Evolutionary conservation across 2,329 filamentous ascomycete genomes (phyloP), one percentile per base, ranked within the genome.

Genomic region (Fusarium sp.): DNA sequence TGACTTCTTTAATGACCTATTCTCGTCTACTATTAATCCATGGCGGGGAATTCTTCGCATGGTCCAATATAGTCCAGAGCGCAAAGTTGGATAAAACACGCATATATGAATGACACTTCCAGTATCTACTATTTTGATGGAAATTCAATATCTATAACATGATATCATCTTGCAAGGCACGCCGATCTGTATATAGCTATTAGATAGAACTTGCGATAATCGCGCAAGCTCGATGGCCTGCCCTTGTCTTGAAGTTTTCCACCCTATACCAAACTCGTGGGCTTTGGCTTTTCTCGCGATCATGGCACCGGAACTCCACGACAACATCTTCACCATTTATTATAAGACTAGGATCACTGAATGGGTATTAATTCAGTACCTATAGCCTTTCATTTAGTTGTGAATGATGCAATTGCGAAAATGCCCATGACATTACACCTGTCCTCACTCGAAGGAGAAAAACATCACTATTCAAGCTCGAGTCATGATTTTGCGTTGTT

Each of bases 161-260:
- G 2, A 2, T n/a, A 1, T n/a, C 15, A 2, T 28, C 23, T 28
- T 9, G 8, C 4, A 18, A n/a, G 5, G 4, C 10, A 16, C 11
- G 0, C 2, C 12, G 9, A 16, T 9, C 19, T 16, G 7, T 6
- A 8, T 15, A 54, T 28, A 40, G 11, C 8, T 28, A n/a, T 28
- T 9, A n/a, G 6, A 18, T 54, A 16, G 50, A 15, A 28, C 5
- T 25, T 37, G 13, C 9, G 23, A 35, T 16, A 16, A 25, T 25
- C 4, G 4, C n/a, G 9, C 13, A 38, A 53, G 19, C 9, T 53
- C 23, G 5, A 40, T 28, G 19, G 28, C 23, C 23, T 54, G 9
- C 15, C 9, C 3, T 40, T 18, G 33, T 28, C 33, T 54, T 54
- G 23, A 54, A 40, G 23, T 28, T 40, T 11, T 12, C 35, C 25